Base-by-base conservation (phyloP, 2,329 filamentous ascomycete genomes). In the Amesomyces nigricolor region DNA sequence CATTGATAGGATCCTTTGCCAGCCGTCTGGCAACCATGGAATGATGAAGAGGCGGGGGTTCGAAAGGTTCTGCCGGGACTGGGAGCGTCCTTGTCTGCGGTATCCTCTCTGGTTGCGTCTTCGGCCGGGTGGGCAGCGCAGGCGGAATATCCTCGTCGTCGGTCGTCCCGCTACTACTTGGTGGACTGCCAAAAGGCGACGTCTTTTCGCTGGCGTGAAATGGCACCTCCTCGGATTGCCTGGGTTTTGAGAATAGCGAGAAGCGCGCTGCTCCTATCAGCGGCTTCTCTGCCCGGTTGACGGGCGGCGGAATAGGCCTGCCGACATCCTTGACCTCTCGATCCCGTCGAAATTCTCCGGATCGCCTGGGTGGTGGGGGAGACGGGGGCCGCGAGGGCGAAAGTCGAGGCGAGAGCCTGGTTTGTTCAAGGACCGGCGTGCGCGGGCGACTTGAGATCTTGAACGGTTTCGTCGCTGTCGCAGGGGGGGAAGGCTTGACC, bases 141-240 rank as follows among this genome's bases (percentile, higher is more conserved):
- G 80, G 78, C 7, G 76, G 76, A 6, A 73, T 72, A n/a, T 73
- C 72, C n/a, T 78, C 72, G 14, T 78, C 75, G 0, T 75, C 68
- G 52, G 82, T 80, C 14, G 60, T 63, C 22, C 62, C 63, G 37
- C 58, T 58, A 66, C 87, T 92, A 62, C 83, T 85, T 0, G 91
- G 90, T 16, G 91, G 91, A 37, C 90, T 96, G 65, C 78, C 91
- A 67, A 96, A 96, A 0, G 92, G 91, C 1, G 92, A 96, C 0
- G 84, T 67, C 65, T 75, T 72, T 58, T 75, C 69, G 66, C 71
- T 44, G 67, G 74, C 35, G 64, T 73, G 64, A 43, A 61, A 71
- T 65, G 61, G 68, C 58, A 62, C 54, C 40, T 75, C 73, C 22
- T 54, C 58, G 64, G 9, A 65, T 62, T 5, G 67, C 66, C 40